Evolutionary conservation across 176 grass and related monocot species (phyloP).

Genomic region (Bromus sterilis): DNA sequence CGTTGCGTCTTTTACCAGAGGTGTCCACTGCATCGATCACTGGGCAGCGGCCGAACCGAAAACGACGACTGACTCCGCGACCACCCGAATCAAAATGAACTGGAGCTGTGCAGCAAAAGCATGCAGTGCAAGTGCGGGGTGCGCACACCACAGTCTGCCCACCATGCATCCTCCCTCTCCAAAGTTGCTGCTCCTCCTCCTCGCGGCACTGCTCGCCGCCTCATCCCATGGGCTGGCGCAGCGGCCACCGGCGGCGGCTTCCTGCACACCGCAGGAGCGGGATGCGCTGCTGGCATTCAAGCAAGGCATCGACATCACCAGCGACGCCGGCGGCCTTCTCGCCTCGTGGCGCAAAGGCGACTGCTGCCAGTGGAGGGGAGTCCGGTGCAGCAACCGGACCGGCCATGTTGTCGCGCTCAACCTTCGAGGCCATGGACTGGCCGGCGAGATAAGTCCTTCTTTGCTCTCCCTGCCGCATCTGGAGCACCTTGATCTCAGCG

Average conservation of each 20-base stretch:
- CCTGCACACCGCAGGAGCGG: neutral
- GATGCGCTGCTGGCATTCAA: neutral
- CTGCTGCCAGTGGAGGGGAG: neutral
- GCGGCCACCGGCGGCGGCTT: neutral
- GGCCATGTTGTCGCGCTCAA: neutral
- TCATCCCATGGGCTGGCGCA: neutral
- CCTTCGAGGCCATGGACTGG: neutral
- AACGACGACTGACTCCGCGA: no score
- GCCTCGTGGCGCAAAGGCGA: neutral
- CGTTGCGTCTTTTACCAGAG: no score
- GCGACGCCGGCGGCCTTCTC: neutral
- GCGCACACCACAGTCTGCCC: no score
- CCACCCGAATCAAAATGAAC: no score
- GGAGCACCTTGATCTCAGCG: neutral
- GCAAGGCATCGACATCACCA: neutral
- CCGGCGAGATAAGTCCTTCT: neutral
- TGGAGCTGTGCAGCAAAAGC: no score
- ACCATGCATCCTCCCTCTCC: no score
- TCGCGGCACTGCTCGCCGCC: no score
- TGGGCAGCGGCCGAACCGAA: no score
- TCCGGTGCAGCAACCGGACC: neutral
- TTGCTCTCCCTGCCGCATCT: neutral
- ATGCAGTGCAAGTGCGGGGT: no score
- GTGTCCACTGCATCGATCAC: no score
- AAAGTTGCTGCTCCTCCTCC: no score